These are phyloP conservation scores for Solanum gracilifrons DNA, from an alignment of 257 asterid species.

Conservation along the genomic window DNA sequence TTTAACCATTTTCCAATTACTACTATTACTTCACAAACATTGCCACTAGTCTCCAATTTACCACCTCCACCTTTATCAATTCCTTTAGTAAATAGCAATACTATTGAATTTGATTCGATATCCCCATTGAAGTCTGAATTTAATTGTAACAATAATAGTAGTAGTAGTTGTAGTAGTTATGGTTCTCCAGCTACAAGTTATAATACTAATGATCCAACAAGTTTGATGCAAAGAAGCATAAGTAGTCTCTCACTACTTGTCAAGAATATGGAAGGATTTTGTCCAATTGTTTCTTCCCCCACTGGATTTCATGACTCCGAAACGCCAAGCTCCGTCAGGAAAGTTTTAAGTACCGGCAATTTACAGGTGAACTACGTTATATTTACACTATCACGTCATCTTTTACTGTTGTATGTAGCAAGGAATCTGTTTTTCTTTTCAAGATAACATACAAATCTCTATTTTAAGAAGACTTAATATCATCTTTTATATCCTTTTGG, in stretches of 20 bases:
- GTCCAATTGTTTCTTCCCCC: conserved; percentile 31
- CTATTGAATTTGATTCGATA: conserved; percentile 30
- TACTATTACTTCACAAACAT: background rate
- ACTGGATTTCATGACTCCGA: conserved; percentile 31
- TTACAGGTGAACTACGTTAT: conserved; percentile 30
- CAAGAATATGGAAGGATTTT: conserved; percentile 27
- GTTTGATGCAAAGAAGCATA: conserved; percentile 46
- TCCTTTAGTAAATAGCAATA: conserved; percentile 13
- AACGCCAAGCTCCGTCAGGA: conserved; percentile 34
- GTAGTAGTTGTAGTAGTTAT: conserved; percentile 42
- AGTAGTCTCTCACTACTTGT: conserved; percentile 59
- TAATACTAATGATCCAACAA: conserved; percentile 18
- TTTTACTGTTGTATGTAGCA: background rate
- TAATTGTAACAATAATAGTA: conserved; percentile 16
- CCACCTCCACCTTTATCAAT: conserved; percentile 31
- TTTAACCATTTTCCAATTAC: conserved; percentile 12
- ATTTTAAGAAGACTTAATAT: background rate
- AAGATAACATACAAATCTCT: background rate
- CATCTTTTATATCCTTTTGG: background rate
- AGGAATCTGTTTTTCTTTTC: background rate
- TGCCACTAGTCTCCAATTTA: conserved; percentile 7
- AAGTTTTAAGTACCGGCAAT: conserved; percentile 54
- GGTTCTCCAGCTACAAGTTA: conserved; percentile 47
- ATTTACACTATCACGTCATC: background rate
- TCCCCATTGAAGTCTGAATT: conserved; percentile 41